Evolutionary conservation across 1,284 basidiomycete species (phyloP), one percentile per base, ranked within the genome.

Genomic region (Cerioporus squamosus): DNA sequence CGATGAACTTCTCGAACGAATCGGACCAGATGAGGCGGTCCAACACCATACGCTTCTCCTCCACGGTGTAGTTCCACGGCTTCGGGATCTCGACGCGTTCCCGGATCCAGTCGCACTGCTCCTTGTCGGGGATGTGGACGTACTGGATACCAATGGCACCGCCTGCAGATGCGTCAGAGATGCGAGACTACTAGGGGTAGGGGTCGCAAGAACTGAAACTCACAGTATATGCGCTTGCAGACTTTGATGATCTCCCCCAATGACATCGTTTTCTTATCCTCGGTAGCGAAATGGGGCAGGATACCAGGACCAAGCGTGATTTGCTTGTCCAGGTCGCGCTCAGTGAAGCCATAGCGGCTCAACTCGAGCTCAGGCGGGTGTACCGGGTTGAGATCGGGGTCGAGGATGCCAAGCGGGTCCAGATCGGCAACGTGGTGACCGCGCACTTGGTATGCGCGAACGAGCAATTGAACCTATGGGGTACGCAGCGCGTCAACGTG

Each of bases 11-110:
- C 77, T 99, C 97, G 70, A 99, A 98, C 5, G 94, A 93, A 74
- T 99, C 97, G 26, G 97, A 99, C 97, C 97, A 99, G 77, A 98
- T 98, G 70, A 98, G 88, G 61, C 97, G 93, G 78, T 99, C 97
- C 59, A 99, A 86, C 66, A 99, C 97, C 91, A 97, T 97, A 58
- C 95, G 90, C 80, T 99, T 99, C 81, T 99, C 97, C 72, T 99
- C 97, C 59, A 95, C 86, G 46, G 91, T 91, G 80, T 99, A 99
- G 72, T 95, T 94, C 95, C 95, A 98, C n/a, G 97, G 97, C 68
- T 93, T 90, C 5, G 97, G 97, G 22, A 93, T 91, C 77, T 99
- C 97, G 55, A 99, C 85, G 63, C 97, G 93, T 75, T 96, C 94
- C 66, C 97, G 87, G 68, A 99, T 95, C 97, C 97, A 99, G 78